Conservation (phyloP, 1,139 yeast genomes). For the Diutina sp. region DNA sequence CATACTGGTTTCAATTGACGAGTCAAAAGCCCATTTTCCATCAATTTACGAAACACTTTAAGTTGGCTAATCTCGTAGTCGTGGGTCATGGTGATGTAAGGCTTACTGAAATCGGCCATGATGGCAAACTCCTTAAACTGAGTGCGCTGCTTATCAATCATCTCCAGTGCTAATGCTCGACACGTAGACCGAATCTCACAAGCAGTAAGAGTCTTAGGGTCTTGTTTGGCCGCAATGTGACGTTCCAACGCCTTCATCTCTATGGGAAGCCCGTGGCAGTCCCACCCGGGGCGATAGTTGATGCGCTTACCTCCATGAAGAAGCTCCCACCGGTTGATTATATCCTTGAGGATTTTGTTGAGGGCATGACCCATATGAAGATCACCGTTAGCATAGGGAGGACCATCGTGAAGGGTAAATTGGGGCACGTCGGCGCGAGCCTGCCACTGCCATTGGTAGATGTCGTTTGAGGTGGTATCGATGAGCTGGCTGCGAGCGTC, state of each 20-base stretch:
- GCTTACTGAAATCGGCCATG: slow-evolving; percentile 67
- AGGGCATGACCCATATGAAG: slow-evolving; percentile 90
- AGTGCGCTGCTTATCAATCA: slow-evolving; percentile 49
- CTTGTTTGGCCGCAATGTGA: slow-evolving; percentile 17
- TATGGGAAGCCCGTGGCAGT: slow-evolving; percentile 95
- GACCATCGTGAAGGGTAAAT: slow-evolving; percentile 90
- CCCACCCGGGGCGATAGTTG: slow-evolving; percentile 90
- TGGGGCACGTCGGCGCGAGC: slow-evolving; percentile 13
- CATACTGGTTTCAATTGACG: slow-evolving; percentile 90
- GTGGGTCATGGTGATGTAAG: slow-evolving; percentile 62
- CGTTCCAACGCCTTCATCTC: slow-evolving; percentile 56
- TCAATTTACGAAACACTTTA: slow-evolving; percentile 51
- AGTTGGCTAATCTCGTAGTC: slow-evolving; percentile 67
- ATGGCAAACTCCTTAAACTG: slow-evolving; percentile 64
- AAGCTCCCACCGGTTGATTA: slow-evolving; percentile 62
- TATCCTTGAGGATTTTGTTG: slow-evolving; percentile 80
- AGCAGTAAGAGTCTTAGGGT: slow-evolving; percentile 16
- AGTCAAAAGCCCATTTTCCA: slow-evolving; percentile 55
- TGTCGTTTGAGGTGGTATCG: slow-evolving; percentile 14
- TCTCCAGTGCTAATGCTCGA: slow-evolving; percentile 47
- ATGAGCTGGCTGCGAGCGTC: slow-evolving; percentile 15
- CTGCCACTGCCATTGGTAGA: slow-evolving; percentile 23
- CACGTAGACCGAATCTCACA: slow-evolving; percentile 53
- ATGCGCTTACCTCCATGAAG: slow-evolving; percentile 44
- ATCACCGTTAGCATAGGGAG: slow-evolving; percentile 96